A percentile compares a stretch with the other conserved stretches of the same genome.
Conservation (phyloP, 768 basidiomycete genomes). For the Lactarius quietus region DNA sequence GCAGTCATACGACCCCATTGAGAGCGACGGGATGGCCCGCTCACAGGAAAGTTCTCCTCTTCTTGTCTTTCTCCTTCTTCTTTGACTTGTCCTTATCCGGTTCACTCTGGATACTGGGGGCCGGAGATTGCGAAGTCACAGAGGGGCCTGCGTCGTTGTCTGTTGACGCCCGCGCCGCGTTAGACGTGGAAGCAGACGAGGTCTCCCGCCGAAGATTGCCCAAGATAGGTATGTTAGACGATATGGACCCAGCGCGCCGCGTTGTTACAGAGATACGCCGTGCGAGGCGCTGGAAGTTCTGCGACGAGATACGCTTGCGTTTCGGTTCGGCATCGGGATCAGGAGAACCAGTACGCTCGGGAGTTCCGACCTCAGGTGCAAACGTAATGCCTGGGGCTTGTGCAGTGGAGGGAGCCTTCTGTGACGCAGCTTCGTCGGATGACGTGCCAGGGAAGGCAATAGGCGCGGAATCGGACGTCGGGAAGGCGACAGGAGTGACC, state of each 20-base stretch:
- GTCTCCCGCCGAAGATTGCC: constrained; percentile 51
- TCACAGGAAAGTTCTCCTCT: constrained; percentile 49
- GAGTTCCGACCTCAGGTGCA: constrained; percentile 50
- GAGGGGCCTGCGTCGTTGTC: constrained; percentile 12
- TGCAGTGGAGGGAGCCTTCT: constrained; percentile 31
- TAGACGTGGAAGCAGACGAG: constrained; percentile 36
- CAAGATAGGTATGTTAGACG: constrained; percentile 45
- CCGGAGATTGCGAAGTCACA: constrained; percentile 47
- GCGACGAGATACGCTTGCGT: constrained; percentile 76
- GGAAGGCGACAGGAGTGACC: constrained; percentile 35
- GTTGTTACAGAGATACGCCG: constrained; percentile 66
- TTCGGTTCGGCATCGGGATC: constrained; percentile 73
- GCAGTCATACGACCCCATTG: background rate
- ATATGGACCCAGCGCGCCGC: constrained; percentile 44
- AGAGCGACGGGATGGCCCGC: background rate
- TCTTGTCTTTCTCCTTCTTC: constrained; percentile 58
- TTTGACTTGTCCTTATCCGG: constrained; percentile 45
- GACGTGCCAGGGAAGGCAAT: constrained; percentile 34
- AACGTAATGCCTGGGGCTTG: constrained; percentile 59
- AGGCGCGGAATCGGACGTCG: constrained; percentile 32
- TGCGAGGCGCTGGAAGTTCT: constrained; percentile 82
- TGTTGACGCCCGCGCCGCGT: background rate
- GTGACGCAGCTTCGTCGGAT: constrained; percentile 34
- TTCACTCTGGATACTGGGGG: constrained; percentile 50
- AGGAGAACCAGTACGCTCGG: constrained; percentile 68